Percentiles rank a stretch among this genome's conserved stretches.
phyloP scores from a whole-genome alignment of 1,139 yeast genomes.

The Magnusiomyces magnusii region DNA sequence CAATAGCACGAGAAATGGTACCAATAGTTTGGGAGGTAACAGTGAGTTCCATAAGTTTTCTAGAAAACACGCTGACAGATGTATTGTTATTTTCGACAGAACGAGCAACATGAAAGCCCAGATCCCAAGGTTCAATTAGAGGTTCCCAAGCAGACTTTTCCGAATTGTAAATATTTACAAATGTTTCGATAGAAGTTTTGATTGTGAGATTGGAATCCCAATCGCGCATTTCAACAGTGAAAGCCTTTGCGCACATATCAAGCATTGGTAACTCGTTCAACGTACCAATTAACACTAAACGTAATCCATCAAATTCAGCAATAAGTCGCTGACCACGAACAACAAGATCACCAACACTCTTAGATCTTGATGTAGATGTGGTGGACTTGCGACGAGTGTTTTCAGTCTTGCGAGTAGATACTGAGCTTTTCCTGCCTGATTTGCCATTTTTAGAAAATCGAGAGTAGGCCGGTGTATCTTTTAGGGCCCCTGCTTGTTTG shows the following conservation, averaged over 20 bases:
- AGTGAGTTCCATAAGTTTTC: conserved; percentile 71
- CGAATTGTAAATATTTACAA: conserved; percentile 77
- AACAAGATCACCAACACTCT: background rate
- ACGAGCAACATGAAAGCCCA: conserved; percentile 62
- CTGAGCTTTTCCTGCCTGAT: conserved; percentile 6
- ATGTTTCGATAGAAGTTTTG: conserved; percentile 59
- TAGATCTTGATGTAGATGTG: background rate
- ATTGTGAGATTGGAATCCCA: conserved; percentile 80
- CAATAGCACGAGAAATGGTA: conserved; percentile 39
- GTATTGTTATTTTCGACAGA: conserved; percentile 38
- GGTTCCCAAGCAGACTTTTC: conserved; percentile 98
- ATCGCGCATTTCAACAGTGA: conserved; percentile 61
- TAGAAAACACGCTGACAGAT: conserved; percentile 60
- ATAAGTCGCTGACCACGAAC: conserved; percentile 65
- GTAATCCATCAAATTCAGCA: conserved; percentile 69
- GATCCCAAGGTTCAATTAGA: conserved; percentile 78
- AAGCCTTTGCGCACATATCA: conserved; percentile 72
- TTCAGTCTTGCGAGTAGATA: background rate
- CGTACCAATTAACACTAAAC: conserved; percentile 87
- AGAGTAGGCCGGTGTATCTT: conserved; percentile 20
- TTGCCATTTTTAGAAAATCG: conserved; percentile 19
- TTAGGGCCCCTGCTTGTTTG: conserved; percentile 9
- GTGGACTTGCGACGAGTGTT: background rate
- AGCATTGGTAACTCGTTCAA: conserved; percentile 88
- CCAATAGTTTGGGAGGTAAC: conserved; percentile 63